These are phyloP conservation scores for Pleurotus tuber-regium DNA, from an alignment of 768 basidiomycete genomes.

Conservation along the genomic window DNA sequence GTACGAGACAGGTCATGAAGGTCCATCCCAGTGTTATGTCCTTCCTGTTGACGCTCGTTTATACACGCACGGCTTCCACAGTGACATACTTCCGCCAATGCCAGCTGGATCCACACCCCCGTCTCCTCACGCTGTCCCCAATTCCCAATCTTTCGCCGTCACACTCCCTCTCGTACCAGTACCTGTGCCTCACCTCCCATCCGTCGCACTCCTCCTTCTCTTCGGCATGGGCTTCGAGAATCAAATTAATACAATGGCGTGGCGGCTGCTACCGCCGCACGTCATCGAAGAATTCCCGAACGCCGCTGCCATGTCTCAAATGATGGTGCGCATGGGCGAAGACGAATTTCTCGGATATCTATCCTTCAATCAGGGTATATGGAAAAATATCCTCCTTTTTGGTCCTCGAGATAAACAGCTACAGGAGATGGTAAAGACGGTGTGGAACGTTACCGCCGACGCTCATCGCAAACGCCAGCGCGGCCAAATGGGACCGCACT, in stretches of 20 bases:
- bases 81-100: constrained; percentile 33
- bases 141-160: constrained; percentile 29
- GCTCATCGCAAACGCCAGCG: constrained; percentile 39
- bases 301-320: constrained; percentile 51
- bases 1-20: constrained; percentile 26
- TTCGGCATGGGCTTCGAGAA: constrained; percentile 55
- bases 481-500: background rate
- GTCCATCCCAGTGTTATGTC: constrained; percentile 35
- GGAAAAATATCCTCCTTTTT: constrained; percentile 60
- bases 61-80: constrained; percentile 38
- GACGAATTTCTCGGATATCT: constrained; percentile 36
- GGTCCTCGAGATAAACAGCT: constrained; percentile 44
- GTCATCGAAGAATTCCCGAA: constrained; percentile 65
- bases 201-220: constrained; percentile 56
- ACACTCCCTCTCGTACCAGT: constrained; percentile 52
- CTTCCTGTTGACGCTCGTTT: constrained; percentile 51
- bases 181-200: constrained; percentile 49
- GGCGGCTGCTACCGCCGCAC: constrained; percentile 49
- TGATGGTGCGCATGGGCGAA: constrained; percentile 38
- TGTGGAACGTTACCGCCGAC: constrained; percentile 77
- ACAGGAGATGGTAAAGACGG: constrained; percentile 49
- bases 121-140: constrained; percentile 22
- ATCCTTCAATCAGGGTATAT: constrained; percentile 55
- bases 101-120: constrained; percentile 32
- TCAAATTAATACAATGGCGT: constrained; percentile 43